Conservation (phyloP, 2,329 filamentous ascomycete species). For the Apiospora aurea region DNA sequence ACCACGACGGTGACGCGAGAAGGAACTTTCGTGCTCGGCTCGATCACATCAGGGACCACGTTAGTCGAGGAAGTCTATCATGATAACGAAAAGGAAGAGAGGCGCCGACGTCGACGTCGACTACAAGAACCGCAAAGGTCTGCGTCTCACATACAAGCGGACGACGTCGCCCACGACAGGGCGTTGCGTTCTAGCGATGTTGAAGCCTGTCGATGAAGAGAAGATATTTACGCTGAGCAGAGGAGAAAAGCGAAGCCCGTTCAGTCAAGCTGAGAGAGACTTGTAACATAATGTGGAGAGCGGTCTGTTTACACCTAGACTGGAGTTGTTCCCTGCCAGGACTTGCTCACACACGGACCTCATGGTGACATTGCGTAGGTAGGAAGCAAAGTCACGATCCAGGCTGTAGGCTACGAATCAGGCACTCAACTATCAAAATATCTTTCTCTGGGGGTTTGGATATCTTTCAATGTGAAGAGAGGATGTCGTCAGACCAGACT, state of each 20-base stretch:
- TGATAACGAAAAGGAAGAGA: neutral
- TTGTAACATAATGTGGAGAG: too few relatives aligned
- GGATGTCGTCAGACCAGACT: neutral
- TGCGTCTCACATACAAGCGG: neutral
- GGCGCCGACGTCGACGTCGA: neutral
- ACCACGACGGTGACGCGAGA: conserved; percentile 25
- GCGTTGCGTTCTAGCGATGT: neutral
- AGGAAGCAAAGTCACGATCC: too few relatives aligned
- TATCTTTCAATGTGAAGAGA: neutral
- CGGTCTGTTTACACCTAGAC: too few relatives aligned
- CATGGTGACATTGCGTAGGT: too few relatives aligned
- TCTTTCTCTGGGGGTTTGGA: too few relatives aligned
- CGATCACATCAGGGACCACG: conserved; percentile 57
- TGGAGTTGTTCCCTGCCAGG: too few relatives aligned
- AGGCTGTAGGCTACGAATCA: too few relatives aligned
- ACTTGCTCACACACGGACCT: too few relatives aligned
- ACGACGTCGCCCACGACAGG: neutral
- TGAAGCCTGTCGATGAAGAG: neutral
- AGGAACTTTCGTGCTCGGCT: conserved; percentile 51
- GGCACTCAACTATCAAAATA: too few relatives aligned
- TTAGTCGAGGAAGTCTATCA: conserved; percentile 38
- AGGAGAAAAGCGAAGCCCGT: too few relatives aligned
- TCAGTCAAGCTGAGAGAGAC: too few relatives aligned
- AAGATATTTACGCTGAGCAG: too few relatives aligned
- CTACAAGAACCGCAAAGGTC: neutral